Percentiles rank a stretch among this genome's conserved stretches.
phyloP scores from a whole-genome alignment of 2,329 filamentous ascomycete species.

The Blastomyces emzantsi region DNA sequence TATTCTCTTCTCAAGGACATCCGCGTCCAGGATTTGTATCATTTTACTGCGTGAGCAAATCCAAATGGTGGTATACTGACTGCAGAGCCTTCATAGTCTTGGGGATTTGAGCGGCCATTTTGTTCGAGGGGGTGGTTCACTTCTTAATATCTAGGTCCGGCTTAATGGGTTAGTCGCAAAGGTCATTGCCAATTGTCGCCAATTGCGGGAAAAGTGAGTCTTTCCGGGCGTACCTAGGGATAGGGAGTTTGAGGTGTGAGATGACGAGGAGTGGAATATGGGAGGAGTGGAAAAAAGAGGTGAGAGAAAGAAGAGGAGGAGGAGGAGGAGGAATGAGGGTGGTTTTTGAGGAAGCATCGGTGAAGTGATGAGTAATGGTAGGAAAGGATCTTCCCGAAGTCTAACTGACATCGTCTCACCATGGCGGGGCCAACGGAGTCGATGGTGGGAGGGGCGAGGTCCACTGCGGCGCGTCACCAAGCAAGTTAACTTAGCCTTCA shows the following conservation, averaged over 20 bases:
- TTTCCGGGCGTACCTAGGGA: background rate
- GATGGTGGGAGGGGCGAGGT: background rate
- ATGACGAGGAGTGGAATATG: background rate
- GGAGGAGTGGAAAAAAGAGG: background rate
- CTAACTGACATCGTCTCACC: background rate
- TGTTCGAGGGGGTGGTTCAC: conserved; percentile 14
- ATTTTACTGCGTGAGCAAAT: background rate
- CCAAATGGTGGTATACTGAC: conserved; percentile 31
- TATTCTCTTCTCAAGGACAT: background rate
- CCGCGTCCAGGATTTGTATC: background rate
- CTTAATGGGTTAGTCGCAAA: background rate
- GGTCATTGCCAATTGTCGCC: background rate
- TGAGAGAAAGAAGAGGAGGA: no score
- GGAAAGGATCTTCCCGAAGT: background rate
- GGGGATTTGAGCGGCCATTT: conserved; percentile 35
- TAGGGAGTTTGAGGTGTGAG: background rate
- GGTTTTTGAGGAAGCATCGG: conserved; percentile 36
- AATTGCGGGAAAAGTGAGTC: background rate
- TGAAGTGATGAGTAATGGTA: conserved; percentile 32
- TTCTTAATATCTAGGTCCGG: background rate
- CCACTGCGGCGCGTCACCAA: background rate
- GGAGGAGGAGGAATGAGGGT: conserved; percentile 12
- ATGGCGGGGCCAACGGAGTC: background rate
- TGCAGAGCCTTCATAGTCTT: conserved; percentile 54
- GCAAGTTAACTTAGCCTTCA: background rate